Evolutionary conservation across 2,329 filamentous ascomycete genomes (phyloP).

Genomic region (Beauveria scarabaeidicola): DNA sequence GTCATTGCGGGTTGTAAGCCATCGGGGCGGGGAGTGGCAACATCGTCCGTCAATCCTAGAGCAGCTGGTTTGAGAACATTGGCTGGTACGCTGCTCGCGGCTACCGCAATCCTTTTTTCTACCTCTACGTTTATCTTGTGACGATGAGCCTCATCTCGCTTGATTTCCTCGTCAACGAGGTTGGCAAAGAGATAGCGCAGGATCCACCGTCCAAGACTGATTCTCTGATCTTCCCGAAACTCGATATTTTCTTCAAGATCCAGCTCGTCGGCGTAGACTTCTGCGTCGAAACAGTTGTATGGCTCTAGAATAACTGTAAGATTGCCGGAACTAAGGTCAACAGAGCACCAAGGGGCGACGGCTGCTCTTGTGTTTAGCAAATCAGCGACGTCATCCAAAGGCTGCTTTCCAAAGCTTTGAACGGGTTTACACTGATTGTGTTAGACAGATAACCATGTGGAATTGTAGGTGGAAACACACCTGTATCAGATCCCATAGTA

Average conservation of each 20-base stretch:
- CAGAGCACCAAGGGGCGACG: slow-evolving; percentile 91
- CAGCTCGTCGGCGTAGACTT: slow-evolving; percentile 91
- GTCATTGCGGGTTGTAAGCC: slow-evolving; percentile 57
- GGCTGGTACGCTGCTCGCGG: slow-evolving; percentile 51
- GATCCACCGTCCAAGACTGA: slow-evolving; percentile 96
- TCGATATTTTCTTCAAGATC: slow-evolving; percentile 63
- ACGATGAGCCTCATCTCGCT: slow-evolving; percentile 68
- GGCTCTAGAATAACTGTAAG: slow-evolving; percentile 86
- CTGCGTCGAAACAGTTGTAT: slow-evolving; percentile 94
- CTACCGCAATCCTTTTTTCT: slow-evolving; percentile 49
- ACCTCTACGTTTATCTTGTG: slow-evolving; percentile 55
- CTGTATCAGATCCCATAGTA: slow-evolving; percentile 88
- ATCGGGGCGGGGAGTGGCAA: slow-evolving; percentile 55
- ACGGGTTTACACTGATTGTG: slow-evolving; percentile 66
- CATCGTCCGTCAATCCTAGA: slow-evolving; percentile 14
- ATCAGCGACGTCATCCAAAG: slow-evolving; percentile 84
- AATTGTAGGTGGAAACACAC: slow-evolving; percentile 32
- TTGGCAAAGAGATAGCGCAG: slow-evolving; percentile 84
- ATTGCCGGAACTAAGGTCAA: slow-evolving; percentile 87
- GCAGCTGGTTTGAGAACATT: slow-evolving; percentile 38
- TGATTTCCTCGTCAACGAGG: slow-evolving; percentile 83
- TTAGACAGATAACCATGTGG: background rate
- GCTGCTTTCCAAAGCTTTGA: slow-evolving; percentile 85
- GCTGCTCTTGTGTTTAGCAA: slow-evolving; percentile 82
- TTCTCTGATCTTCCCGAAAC: slow-evolving; percentile 88